A percentile compares a stretch with the other conserved stretches of the same genome.
Evolutionary conservation across 495 filamentous ascomycete species (phyloP).

Genomic region (Penicillium arizonense): DNA sequence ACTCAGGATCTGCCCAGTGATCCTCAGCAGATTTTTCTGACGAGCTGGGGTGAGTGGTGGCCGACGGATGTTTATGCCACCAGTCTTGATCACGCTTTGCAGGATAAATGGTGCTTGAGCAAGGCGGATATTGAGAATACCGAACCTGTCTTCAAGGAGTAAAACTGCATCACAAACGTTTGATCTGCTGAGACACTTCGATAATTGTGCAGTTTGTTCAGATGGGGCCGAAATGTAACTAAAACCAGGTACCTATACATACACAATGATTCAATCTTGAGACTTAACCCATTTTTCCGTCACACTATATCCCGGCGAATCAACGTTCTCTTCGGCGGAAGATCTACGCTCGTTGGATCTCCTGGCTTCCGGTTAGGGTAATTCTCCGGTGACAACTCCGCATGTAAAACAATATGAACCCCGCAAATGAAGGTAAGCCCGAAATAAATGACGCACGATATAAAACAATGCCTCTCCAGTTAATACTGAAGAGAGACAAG

Average conservation of each 20-base stretch:
- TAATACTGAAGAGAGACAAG: background rate
- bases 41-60: constrained; percentile 37
- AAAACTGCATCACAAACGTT: background rate
- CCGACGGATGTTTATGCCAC: constrained; percentile 24
- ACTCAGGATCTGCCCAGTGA: constrained; percentile 21
- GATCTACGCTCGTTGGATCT: background rate
- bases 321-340: too few species aligned
- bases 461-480: background rate
- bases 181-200: background rate
- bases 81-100: constrained; percentile 21
- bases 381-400: background rate
- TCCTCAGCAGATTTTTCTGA: constrained; percentile 30
- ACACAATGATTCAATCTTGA: too few species aligned
- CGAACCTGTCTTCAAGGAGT: constrained; percentile 7
- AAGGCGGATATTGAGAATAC: constrained; percentile 26
- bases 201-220: too few species aligned
- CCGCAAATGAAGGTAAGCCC: too few species aligned
- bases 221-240: too few species aligned
- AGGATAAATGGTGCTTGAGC: constrained; percentile 29
- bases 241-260: background rate
- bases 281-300: too few species aligned
- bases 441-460: too few species aligned
- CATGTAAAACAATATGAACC: too few species aligned
- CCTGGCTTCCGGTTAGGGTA: background rate
- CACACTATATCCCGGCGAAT: too few species aligned